Percentiles rank a stretch among this genome's conserved stretches.
phyloP scores from a whole-genome alignment of 78 protist species.

The Pigoraptor vietnamica region DNA sequence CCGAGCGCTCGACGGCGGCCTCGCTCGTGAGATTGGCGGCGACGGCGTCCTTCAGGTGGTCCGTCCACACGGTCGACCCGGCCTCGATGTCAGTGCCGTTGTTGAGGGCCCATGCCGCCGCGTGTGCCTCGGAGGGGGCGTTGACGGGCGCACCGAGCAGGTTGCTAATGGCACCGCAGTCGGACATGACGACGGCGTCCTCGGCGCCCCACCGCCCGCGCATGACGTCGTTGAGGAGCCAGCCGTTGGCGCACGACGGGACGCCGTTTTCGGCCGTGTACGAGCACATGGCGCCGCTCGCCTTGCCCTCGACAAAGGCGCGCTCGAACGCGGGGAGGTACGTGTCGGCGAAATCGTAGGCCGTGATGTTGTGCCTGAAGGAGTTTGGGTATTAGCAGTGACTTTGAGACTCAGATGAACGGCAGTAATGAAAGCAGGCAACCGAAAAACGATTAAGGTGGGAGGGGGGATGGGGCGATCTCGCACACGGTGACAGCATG shows the following conservation, averaged over 20 bases:
- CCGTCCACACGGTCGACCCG: not conserved
- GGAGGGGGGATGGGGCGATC: too few species aligned
- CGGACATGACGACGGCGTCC: constrained; percentile 18
- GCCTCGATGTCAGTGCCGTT: constrained; percentile 35
- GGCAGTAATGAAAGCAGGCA: too few species aligned
- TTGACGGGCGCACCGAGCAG: not conserved
- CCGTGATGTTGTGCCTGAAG: not conserved
- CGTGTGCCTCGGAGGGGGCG: not conserved
- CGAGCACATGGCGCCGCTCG: constrained; percentile 38
- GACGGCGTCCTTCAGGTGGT: not conserved
- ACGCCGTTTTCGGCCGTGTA: constrained; percentile 20
- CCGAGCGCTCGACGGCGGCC: not conserved
- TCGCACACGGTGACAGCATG: too few species aligned
- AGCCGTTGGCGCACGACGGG: constrained; percentile 6
- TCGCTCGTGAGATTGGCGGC: not conserved
- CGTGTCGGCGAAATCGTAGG: constrained; percentile 6
- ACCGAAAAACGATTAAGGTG: too few species aligned
- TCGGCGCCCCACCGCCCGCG: constrained; percentile 17
- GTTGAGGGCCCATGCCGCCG: constrained; percentile 19
- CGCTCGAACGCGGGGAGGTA: constrained; percentile 6
- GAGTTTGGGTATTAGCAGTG: not conserved
- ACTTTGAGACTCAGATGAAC: too few species aligned
- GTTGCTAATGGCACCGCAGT: constrained; percentile 29
- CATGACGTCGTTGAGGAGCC: not conserved
- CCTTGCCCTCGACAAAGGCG: constrained; percentile 11